Percentiles rank a stretch among this genome's conserved stretches.
phyloP scores from a whole-genome alignment of 2,329 filamentous ascomycete genomes.

The Zelopaecilomyces penicillatus region DNA sequence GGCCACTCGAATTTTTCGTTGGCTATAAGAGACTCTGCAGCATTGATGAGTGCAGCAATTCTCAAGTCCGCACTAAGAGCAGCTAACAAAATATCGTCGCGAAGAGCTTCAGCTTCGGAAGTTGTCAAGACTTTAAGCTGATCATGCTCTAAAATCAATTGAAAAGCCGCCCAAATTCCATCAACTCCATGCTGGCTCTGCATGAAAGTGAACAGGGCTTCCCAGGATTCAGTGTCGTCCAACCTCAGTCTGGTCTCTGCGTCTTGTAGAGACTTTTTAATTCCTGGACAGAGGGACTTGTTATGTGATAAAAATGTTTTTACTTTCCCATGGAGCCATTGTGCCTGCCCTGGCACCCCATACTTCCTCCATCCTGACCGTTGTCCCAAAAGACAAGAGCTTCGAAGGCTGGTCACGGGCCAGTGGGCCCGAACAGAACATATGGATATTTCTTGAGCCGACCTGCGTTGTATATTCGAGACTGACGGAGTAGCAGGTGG shows the following conservation, averaged over 20 bases:
- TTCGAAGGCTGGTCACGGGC: slow-evolving; percentile 2
- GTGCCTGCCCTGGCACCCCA: slow-evolving; percentile 12
- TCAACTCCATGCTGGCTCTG: slow-evolving; percentile 14
- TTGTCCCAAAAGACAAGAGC: slow-evolving; percentile 2
- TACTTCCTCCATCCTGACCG: slow-evolving; percentile 13
- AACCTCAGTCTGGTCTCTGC: slow-evolving; percentile 3
- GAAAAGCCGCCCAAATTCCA: slow-evolving; percentile 21
- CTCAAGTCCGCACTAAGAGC: slow-evolving; percentile 18
- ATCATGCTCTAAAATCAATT: slow-evolving; percentile 13
- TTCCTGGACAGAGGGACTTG: neutral
- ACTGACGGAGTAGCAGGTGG: slow-evolving; percentile 5
- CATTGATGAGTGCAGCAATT: slow-evolving; percentile 18
- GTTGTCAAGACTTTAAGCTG: slow-evolving; percentile 14
- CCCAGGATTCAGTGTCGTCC: slow-evolving; percentile 13
- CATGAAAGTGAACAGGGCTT: slow-evolving; percentile 12
- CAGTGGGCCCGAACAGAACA: slow-evolving; percentile 5
- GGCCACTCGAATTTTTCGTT: slow-evolving; percentile 38
- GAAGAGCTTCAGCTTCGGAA: slow-evolving; percentile 16
- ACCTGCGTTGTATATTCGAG: slow-evolving; percentile 4
- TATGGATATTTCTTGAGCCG: slow-evolving; percentile 5
- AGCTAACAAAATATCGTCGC: slow-evolving; percentile 22
- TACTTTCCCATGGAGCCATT: slow-evolving; percentile 6
- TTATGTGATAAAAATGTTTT: neutral
- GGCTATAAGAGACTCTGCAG: slow-evolving; percentile 26
- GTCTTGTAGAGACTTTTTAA: slow-evolving; percentile 1